Evolutionary conservation across 495 filamentous ascomycete genomes (phyloP), one percentile per base, ranked within the genome.

Genomic region (Aspergillus steynii): DNA sequence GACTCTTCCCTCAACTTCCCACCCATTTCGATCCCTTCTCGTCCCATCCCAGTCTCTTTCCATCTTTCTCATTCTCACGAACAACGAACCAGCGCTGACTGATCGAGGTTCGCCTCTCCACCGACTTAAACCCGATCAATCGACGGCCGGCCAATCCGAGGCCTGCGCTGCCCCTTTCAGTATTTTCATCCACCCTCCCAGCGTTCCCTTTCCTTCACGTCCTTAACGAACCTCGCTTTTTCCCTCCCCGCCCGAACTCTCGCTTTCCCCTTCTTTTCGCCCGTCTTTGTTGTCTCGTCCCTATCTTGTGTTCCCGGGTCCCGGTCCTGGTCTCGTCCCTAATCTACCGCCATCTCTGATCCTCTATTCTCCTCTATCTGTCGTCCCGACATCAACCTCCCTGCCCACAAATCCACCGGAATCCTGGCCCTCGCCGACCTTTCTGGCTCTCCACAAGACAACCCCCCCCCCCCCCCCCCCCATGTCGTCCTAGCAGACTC

Each of bases 401-500:
- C 56, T 49, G 45, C 29, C 15, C 45, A 28, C 29, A 58, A 32
- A 32, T 53, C 29, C 29, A 32, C 52, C 56, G 37, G 46, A 48
- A 57, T 48, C 55, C 55, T 57, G 55, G 45, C n/a, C 59, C 20
- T 55, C 50, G 42, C 50, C 51, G 32, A 56, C 50, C 56, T 58
- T 27, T 50, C 55, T 50, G 53, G 28, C 50, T 61, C 26, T 64
- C 47, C 50, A 45, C 29, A 60, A 60, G 45, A 50, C 55, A 58
- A 58, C 58, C 74, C 37, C 20, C 20, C 20, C 20, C 20, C 20
- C 20, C 20, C 20, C 20, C 20, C 20, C 20, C 20, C 70, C 72
- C 72, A 78, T 76, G 78, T 78, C 75, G 74, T 71, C 72, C 59
- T 80, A 80, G 69, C 61, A 65, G 53, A 42, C 59, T 66, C 54